Evolutionary conservation across 2,329 filamentous ascomycete species (phyloP).

Genomic region (Pyricularia grisea): DNA sequence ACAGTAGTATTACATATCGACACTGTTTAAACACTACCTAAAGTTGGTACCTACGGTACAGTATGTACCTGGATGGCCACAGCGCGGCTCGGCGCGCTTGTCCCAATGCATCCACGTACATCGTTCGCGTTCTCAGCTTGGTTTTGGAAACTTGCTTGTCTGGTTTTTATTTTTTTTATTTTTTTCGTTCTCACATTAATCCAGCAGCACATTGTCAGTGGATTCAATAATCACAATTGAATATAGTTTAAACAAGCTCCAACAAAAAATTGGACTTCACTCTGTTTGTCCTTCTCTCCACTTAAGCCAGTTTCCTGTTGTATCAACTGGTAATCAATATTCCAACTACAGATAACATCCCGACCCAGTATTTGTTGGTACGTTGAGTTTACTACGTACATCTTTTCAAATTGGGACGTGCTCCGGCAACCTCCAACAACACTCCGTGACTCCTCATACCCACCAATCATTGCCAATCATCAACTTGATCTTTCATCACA

Average conservation of each 20-base stretch:
- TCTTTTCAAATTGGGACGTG: background rate
- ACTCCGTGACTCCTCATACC: background rate
- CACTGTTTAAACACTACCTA: background rate
- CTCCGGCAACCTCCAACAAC: background rate
- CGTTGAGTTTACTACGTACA: background rate
- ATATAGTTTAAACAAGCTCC: background rate
- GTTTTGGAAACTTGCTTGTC: background rate
- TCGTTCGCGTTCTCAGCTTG: background rate
- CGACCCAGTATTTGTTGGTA: background rate
- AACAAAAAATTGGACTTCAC: background rate
- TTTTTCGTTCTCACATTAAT: background rate
- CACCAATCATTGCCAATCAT: background rate
- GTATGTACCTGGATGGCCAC: background rate
- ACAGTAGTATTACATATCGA: background rate
- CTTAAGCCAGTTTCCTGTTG: background rate
- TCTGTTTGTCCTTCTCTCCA: background rate
- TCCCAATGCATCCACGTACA: background rate
- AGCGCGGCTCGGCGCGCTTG: background rate
- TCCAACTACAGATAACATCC: background rate
- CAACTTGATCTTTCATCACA: background rate
- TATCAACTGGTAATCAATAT: background rate
- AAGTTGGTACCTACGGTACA: no score
- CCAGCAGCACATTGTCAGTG: background rate
- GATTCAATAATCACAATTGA: background rate
- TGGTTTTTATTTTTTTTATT: background rate